These are phyloP conservation scores for Ophiostoma montium DNA, from an alignment of 2,329 filamentous ascomycete species.

Conservation along the genomic window DNA sequence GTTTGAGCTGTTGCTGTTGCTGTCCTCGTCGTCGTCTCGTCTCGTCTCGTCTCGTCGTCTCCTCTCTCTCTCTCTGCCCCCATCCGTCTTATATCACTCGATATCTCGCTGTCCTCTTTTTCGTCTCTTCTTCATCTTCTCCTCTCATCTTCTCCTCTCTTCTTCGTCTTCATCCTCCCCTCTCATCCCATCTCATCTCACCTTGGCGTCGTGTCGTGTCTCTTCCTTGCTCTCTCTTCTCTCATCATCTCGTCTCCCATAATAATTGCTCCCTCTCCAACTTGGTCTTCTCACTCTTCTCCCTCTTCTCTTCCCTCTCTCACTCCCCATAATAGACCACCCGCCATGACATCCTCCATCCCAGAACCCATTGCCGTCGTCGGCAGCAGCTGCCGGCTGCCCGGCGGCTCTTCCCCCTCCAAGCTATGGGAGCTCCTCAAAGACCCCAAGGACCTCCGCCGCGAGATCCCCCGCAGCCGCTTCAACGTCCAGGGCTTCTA, in stretches of 20 bases:
- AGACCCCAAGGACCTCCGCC: conserved; percentile 1
- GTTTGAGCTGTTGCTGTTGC: too few species aligned
- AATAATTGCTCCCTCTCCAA: too few species aligned
- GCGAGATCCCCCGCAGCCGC: conserved; percentile 8
- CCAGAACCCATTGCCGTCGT: conserved; percentile 13
- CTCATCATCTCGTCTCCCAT: background rate
- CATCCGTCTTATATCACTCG: background rate
- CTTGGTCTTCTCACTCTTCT: too few species aligned
- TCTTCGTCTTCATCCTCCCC: background rate
- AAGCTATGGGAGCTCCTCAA: conserved; percentile 11
- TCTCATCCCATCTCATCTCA: background rate
- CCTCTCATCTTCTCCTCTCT: background rate
- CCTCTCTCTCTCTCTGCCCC: background rate
- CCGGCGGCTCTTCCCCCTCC: conserved; percentile 10
- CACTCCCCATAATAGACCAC: background rate
- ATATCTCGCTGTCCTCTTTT: background rate
- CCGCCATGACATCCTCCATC: background rate
- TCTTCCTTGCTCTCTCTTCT: background rate
- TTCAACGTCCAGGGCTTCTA: conserved; percentile 10
- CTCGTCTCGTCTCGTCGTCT: too few species aligned
- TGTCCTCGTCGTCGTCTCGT: too few species aligned
- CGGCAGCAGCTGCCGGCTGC: conserved; percentile 11
- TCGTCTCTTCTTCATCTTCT: background rate
- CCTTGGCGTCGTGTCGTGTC: background rate
- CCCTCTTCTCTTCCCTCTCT: background rate